Conservation (phyloP, 2,329 filamentous ascomycete genomes). For the Clonostachys chloroleuca region DNA sequence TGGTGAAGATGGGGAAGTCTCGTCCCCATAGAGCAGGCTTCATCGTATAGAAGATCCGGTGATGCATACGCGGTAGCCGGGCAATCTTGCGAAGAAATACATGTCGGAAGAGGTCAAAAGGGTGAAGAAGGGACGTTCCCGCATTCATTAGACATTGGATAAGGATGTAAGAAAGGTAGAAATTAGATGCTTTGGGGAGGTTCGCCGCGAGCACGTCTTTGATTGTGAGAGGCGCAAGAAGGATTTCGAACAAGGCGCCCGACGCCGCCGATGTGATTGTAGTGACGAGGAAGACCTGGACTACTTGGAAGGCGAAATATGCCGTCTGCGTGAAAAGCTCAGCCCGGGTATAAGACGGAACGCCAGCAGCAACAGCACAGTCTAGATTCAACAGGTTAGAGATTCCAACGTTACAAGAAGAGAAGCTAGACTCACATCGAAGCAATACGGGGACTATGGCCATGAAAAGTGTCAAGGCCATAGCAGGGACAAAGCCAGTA, state of each 20-base stretch:
- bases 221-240: conserved; percentile 55
- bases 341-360: conserved; percentile 72
- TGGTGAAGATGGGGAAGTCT: conserved; percentile 75
- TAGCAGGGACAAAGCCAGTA: conserved; percentile 76
- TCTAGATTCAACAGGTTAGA: conserved; percentile 30
- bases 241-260: conserved; percentile 59
- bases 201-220: conserved; percentile 65
- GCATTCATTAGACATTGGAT: conserved; percentile 84
- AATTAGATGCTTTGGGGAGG: conserved; percentile 82
- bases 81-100: conserved; percentile 65
- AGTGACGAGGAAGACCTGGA: conserved; percentile 87
- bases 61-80: conserved; percentile 77
- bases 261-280: conserved; percentile 80
- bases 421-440: conserved; percentile 34
- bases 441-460: conserved; percentile 80
- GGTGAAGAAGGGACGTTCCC: conserved; percentile 68
- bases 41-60: conserved; percentile 70
- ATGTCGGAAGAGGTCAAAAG: conserved; percentile 54
- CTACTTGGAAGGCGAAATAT: conserved; percentile 86
- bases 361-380: conserved; percentile 74
- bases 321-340: conserved; percentile 88
- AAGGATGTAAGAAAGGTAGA: conserved; percentile 92
- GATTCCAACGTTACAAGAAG: not conserved
- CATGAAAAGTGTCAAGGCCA: conserved; percentile 80
- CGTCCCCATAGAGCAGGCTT: conserved; percentile 79